These are phyloP conservation scores for Wallemia mellicola DNA, from an alignment of 1,284 basidiomycete genomes.

Conservation along the genomic window DNA sequence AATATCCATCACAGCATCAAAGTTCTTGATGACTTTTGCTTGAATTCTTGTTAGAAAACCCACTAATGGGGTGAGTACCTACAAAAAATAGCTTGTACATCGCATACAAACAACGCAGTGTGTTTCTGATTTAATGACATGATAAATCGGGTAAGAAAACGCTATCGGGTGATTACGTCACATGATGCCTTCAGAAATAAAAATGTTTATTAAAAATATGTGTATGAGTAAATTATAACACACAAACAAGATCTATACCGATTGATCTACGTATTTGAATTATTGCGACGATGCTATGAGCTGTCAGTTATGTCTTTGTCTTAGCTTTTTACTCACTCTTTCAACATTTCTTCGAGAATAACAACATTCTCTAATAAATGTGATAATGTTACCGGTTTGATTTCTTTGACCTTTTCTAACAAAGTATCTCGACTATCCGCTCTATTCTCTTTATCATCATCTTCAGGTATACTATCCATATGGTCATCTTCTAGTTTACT, in stretches of 20 bases:
- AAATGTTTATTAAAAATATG: neutral
- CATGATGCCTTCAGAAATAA: neutral
- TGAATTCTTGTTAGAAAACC: slow-evolving; percentile 10
- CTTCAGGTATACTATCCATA: slow-evolving; percentile 22
- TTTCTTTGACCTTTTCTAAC: slow-evolving; percentile 6
- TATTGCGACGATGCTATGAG: slow-evolving; percentile 34
- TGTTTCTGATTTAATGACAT: slow-evolving; percentile 7
- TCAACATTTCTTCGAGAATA: slow-evolving; percentile 77
- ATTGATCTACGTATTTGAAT: slow-evolving; percentile 54
- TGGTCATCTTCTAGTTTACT: slow-evolving; percentile 39
- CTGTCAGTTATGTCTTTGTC: neutral
- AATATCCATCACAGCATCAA: slow-evolving; percentile 34
- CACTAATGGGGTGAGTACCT: slow-evolving; percentile 10
- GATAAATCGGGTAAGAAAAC: too few relatives aligned
- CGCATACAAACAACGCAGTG: slow-evolving; percentile 45
- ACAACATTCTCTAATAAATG: slow-evolving; percentile 78
- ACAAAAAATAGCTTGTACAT: slow-evolving; percentile 49
- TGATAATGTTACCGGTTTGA: slow-evolving; percentile 31
- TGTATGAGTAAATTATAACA: slow-evolving; percentile 2
- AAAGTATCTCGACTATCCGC: slow-evolving; percentile 4
- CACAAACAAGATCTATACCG: slow-evolving; percentile 33
- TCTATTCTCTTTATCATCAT: slow-evolving; percentile 13
- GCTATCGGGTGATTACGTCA: too few relatives aligned
- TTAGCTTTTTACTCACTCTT: slow-evolving; percentile 24
- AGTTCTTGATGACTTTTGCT: slow-evolving; percentile 26